Percentiles rank a stretch among this genome's conserved stretches.
Evolutionary conservation across 2,329 filamentous ascomycete species (phyloP).

Genomic region (Diplodia seriata): DNA sequence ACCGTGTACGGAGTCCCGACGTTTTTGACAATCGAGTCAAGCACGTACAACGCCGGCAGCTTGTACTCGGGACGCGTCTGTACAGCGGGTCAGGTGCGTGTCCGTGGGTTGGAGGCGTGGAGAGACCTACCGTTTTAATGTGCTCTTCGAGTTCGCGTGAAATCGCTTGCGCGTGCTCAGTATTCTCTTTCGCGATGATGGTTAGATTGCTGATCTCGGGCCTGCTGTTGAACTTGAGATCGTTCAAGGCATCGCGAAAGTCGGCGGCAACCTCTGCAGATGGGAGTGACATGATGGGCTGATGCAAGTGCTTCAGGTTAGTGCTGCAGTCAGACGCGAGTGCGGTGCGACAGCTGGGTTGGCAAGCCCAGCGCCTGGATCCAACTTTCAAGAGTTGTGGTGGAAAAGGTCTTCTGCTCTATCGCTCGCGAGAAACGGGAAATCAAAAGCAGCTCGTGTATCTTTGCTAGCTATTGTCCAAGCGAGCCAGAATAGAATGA

Average conservation of each 20-base stretch:
- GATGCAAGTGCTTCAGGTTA: constrained; percentile 35
- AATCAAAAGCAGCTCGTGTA: constrained; percentile 50
- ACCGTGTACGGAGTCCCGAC: constrained; percentile 97
- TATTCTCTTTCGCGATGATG: constrained; percentile 96
- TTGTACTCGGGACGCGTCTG: constrained; percentile 89
- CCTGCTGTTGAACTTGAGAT: constrained; percentile 87
- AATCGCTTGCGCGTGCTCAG: constrained; percentile 92
- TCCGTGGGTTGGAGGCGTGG: background rate
- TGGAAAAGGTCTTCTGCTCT: constrained; percentile 31
- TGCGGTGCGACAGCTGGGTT: constrained; percentile 36
- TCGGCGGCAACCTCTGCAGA: constrained; percentile 92
- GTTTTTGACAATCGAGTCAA: constrained; percentile 98
- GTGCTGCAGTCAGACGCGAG: constrained; percentile 30
- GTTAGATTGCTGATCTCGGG: constrained; percentile 98
- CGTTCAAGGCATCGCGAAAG: constrained; percentile 91
- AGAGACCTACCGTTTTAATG: constrained; percentile 84
- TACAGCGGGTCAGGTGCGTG: constrained; percentile 49
- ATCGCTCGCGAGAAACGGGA: constrained; percentile 51
- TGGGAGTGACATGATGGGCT: constrained; percentile 66
- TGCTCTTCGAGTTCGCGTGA: constrained; percentile 89
- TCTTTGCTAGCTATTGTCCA: constrained; percentile 58
- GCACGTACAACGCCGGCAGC: constrained; percentile 92
- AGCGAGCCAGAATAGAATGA: constrained; percentile 40
- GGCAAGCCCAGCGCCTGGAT: constrained; percentile 30
- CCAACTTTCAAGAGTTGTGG: constrained; percentile 29